These are phyloP conservation scores for Clarireedia paspali DNA, from an alignment of 2,329 filamentous ascomycete species.

Conservation along the genomic window DNA sequence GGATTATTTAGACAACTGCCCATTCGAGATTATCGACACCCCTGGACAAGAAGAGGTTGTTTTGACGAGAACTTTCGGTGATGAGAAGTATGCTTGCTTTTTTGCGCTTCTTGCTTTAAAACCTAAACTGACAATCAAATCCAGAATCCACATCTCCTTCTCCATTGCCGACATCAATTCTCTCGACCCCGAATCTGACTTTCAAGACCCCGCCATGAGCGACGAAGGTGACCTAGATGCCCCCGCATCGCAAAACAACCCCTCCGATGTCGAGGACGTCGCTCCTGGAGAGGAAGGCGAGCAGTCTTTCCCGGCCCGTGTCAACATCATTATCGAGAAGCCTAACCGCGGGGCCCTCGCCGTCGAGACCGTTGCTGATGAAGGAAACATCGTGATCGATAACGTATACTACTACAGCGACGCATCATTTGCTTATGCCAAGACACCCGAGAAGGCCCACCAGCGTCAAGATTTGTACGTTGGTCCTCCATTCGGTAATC, in stretches of 20 bases:
- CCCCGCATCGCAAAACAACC: constrained; percentile 43
- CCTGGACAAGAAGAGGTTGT: constrained; percentile 82
- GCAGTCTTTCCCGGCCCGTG: constrained; percentile 63
- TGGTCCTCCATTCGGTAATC: constrained; percentile 85
- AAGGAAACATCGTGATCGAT: constrained; percentile 80
- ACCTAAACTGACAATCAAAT: constrained; percentile 1
- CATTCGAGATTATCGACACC: constrained; percentile 76
- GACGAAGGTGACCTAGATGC: constrained; percentile 41
- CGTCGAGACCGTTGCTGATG: constrained; percentile 79
- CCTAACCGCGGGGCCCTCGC: constrained; percentile 75
- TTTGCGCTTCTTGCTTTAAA: constrained; percentile 23
- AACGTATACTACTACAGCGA: constrained; percentile 85
- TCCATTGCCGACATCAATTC: constrained; percentile 75
- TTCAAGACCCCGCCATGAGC: constrained; percentile 46
- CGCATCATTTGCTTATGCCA: constrained; percentile 66
- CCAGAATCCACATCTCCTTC: constrained; percentile 71
- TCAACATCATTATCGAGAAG: constrained; percentile 87
- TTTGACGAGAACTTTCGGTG: constrained; percentile 72
- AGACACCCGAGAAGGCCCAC: constrained; percentile 70
- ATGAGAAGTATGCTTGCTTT: constrained; percentile 65
- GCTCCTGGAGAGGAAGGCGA: constrained; percentile 43
- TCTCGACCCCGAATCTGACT: constrained; percentile 51
- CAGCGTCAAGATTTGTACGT: constrained; percentile 72
- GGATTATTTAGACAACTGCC: constrained; percentile 80
- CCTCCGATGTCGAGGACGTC: constrained; percentile 46